phyloP scores from a whole-genome alignment of 208 protist genomes.

The Phytomonas sp. region DNA sequence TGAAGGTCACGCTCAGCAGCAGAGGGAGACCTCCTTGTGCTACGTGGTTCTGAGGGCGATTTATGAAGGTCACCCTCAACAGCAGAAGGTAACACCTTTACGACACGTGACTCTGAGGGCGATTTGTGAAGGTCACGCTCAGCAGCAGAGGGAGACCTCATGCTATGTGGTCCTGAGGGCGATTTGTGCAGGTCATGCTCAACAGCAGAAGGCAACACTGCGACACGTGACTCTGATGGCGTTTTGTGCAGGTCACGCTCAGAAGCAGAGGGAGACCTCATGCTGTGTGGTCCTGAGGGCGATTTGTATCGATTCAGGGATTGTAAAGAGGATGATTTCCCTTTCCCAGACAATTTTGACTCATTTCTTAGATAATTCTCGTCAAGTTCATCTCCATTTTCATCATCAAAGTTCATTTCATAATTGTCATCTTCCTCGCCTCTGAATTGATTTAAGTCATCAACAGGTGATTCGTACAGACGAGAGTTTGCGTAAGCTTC shows the following conservation, averaged over 20 bases:
- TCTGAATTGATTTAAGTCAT: neutral
- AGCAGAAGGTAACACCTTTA: too few relatives aligned
- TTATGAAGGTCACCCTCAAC: too few relatives aligned
- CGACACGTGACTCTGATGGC: neutral
- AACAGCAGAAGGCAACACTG: too few relatives aligned
- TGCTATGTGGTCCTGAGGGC: too few relatives aligned
- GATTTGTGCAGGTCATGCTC: neutral
- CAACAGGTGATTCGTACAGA: constrained; percentile 6
- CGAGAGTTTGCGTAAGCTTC: neutral
- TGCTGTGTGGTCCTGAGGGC: neutral
- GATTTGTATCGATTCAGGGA: neutral
- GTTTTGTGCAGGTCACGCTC: neutral
- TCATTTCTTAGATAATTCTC: neutral
- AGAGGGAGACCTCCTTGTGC: too few relatives aligned
- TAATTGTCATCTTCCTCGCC: constrained; percentile 9
- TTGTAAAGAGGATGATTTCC: neutral
- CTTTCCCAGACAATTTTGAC: neutral
- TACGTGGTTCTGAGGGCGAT: too few relatives aligned
- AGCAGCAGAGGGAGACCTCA: too few relatives aligned
- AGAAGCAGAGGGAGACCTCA: neutral
- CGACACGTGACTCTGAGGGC: too few relatives aligned
- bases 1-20: too few relatives aligned
- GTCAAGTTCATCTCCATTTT: constrained; percentile 10
- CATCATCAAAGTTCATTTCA: constrained; percentile 3
- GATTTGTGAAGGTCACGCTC: too few relatives aligned